Percentiles rank a stretch among this genome's conserved stretches.
Evolutionary conservation across 805 yeast genomes (phyloP).

Genomic region (Pichia ethanolica): DNA sequence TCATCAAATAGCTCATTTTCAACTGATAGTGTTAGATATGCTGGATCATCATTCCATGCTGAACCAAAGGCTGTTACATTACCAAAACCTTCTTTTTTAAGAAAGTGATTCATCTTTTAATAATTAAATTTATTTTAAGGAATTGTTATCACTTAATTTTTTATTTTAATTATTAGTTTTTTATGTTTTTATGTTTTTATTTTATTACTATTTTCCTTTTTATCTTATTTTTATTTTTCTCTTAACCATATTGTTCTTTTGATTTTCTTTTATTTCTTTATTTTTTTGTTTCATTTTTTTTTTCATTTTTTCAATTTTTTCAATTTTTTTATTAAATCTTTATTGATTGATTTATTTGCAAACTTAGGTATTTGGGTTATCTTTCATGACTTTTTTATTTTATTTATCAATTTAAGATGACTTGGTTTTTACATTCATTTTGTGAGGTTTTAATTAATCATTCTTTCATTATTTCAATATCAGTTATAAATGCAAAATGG

Average conservation of each 20-base stretch:
- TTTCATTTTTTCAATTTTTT: not conserved
- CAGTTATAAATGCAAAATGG: too few species aligned
- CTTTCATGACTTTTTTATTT: too few species aligned
- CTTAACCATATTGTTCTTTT: not conserved
- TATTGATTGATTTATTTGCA: too few species aligned
- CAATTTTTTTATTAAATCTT: too few species aligned
- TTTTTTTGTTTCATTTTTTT: not conserved
- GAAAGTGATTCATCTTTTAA: not conserved
- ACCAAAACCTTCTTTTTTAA: slow-evolving; percentile 45
- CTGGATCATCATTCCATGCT: slow-evolving; percentile 51
- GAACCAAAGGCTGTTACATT: slow-evolving; percentile 49
- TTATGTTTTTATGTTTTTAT: not conserved
- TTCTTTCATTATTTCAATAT: too few species aligned
- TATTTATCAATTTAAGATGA: too few species aligned
- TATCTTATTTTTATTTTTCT: not conserved
- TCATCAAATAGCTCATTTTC: slow-evolving; percentile 10
- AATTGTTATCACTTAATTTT: not conserved
- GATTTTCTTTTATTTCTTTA: not conserved
- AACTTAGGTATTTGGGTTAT: too few species aligned
- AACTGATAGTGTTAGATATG: slow-evolving; percentile 30
- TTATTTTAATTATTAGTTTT: not conserved
- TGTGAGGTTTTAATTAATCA: too few species aligned
- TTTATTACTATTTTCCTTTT: not conserved
- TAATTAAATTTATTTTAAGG: not conserved
- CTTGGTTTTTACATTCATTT: too few species aligned